Base-by-base conservation (phyloP, 257 asterid genomes). In the Hygrophila difformis region DNA sequence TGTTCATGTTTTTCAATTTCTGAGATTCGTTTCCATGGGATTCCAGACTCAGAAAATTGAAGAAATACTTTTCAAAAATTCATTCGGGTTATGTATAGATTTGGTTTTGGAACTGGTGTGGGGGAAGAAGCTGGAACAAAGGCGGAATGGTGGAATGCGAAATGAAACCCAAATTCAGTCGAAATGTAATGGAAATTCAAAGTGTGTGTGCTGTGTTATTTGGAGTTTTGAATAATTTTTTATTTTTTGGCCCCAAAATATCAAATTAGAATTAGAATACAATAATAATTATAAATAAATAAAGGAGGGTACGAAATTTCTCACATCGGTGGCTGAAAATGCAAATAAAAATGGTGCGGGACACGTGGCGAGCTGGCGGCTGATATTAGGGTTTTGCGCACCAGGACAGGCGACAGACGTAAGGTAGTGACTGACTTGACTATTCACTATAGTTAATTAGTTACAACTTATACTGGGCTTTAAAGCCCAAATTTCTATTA, bases 81-180 rank as follows among this genome's bases (percentile, higher is more conserved):
- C 44, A 29, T 26, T 26, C 31, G 39, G 14, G 11, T 11, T 51
- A 28, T 41, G 26, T 51, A 41, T 38, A 18, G 20, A 24, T 35
- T 23, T 37, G 50, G 33, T 47, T 49, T 41, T 18, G 19, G 19
- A 12, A 24, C 17, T 12, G 16, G 58, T 8, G 47, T 28, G 43
- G 0, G 62, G 0, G 62, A 18, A 23, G 40, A 61, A 44, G 37
- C 55, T 50, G 54, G 12, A 34, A 13, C 58, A 36, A 49, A n/a
- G n/a, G n/a, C n/a, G 40, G 43, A 51, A 29, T 15, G 72, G 61
- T 52, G 68, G 76, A 66, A 70, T 46, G 54, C 49, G 55, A 66
- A 74, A 71, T 74, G 74, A 23, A 57, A 61, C 62, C 63, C 68
- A 63, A 74, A 67, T 73, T 56, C 53, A 59, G 36, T 40, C 56